Evolutionary conservation across 2,329 filamentous ascomycete species (phyloP).

Genomic region (Neofusicoccum cordaticola): DNA sequence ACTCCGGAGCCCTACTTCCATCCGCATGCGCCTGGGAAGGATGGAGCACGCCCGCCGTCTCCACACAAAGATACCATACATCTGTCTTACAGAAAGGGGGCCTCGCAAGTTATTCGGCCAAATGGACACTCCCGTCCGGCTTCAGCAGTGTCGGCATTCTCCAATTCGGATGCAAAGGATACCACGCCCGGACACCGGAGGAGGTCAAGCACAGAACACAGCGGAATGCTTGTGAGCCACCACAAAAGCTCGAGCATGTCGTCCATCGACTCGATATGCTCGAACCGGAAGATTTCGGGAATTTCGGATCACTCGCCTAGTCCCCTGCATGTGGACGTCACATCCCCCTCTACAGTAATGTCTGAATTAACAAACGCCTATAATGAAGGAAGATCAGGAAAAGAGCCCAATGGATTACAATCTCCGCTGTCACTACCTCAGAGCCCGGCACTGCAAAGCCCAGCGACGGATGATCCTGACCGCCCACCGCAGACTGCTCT

Average conservation of each 20-base stretch:
- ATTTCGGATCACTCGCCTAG: conserved; percentile 26
- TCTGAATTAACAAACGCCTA: background rate
- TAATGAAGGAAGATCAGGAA: background rate
- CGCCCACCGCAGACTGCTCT: conserved; percentile 39
- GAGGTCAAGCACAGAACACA: conserved; percentile 33
- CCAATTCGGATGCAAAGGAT: conserved; percentile 11
- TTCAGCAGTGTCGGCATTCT: conserved; percentile 23
- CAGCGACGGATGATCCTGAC: conserved; percentile 24
- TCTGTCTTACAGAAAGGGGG: conserved; percentile 49
- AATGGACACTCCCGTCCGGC: conserved; percentile 31
- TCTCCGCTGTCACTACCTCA: conserved; percentile 36
- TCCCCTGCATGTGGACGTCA: conserved; percentile 28
- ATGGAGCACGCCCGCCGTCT: conserved; percentile 37
- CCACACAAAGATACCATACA: conserved; percentile 49
- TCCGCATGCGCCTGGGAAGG: conserved; percentile 21
- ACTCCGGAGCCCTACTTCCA: conserved; percentile 27
- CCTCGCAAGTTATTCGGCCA: conserved; percentile 47
- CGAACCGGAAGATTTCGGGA: conserved; percentile 2
- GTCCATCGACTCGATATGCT: conserved; percentile 42
- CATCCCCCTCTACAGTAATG: conserved; percentile 15
- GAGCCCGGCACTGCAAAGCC: conserved; percentile 57
- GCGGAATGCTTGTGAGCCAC: conserved; percentile 30
- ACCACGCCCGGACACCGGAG: conserved; percentile 20
- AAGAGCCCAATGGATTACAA: conserved; percentile 14
- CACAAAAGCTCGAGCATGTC: conserved; percentile 43